Percentiles rank a stretch among this genome's conserved stretches.
These are phyloP conservation scores for Pyrenula aspistea DNA, from an alignment of 495 filamentous ascomycete species.

Conservation along the genomic window DNA sequence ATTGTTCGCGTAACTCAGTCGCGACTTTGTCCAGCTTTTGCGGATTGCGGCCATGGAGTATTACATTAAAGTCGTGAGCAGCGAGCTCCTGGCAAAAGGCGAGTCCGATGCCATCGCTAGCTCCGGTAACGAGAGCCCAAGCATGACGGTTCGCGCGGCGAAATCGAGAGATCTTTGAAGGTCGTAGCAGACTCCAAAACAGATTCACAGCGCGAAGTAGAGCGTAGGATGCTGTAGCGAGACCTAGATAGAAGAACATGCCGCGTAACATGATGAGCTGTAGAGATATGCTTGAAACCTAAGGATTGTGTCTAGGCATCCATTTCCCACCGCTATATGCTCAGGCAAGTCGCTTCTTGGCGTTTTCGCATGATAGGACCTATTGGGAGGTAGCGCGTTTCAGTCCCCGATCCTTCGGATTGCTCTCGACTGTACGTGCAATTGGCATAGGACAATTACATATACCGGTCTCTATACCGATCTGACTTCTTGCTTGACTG, in stretches of 20 bases:
- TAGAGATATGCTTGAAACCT: too few species aligned
- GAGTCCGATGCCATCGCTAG: constrained; percentile 48
- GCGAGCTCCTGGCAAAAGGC: constrained; percentile 36
- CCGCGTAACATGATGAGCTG: too few species aligned
- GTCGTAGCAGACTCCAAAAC: neutral
- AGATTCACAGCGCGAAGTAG: neutral
- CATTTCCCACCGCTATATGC: too few species aligned
- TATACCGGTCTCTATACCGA: too few species aligned
- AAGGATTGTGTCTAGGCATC: too few species aligned
- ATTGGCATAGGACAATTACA: too few species aligned
- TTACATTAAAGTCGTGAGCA: constrained; percentile 41
- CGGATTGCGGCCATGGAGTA: constrained; percentile 41
- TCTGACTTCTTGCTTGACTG: too few species aligned
- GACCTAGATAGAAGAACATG: neutral
- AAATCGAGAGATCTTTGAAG: neutral
- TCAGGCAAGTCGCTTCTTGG: too few species aligned
- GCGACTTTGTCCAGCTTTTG: constrained; percentile 27
- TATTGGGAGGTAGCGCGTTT: too few species aligned
- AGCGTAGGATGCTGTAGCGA: neutral
- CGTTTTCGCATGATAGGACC: too few species aligned
- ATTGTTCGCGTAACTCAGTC: constrained; percentile 13
- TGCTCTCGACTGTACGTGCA: too few species aligned
- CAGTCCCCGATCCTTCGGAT: too few species aligned
- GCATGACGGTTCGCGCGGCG: neutral
- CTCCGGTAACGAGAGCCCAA: constrained; percentile 51